Evolutionary conservation across 2,329 filamentous ascomycete species (phyloP).

Genomic region (Zopfia rhizophila): DNA sequence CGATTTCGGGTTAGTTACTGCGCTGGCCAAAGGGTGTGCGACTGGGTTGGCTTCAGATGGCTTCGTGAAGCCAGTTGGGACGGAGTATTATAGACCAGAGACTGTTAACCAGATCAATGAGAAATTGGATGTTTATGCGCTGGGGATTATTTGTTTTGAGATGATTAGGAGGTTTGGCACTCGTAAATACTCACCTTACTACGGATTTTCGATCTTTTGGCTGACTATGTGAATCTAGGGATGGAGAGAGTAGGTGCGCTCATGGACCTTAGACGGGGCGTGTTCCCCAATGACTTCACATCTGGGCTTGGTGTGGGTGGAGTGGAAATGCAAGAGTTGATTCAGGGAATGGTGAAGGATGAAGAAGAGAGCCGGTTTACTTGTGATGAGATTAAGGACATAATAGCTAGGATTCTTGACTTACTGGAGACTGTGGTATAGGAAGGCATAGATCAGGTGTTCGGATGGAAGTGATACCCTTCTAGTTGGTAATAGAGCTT

Average conservation of each 20-base stretch:
- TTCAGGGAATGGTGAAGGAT: slow-evolving; percentile 44
- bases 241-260: slow-evolving; percentile 54
- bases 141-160: slow-evolving; percentile 72
- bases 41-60: slow-evolving; percentile 36
- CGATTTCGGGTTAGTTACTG: slow-evolving; percentile 73
- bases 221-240: slow-evolving; percentile 13
- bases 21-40: slow-evolving; percentile 54
- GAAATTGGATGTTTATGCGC: slow-evolving; percentile 69
- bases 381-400: slow-evolving; percentile 43
- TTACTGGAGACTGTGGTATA: no score
- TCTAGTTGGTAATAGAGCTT: no score
- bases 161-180: slow-evolving; percentile 65
- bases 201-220: not conserved
- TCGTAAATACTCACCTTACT: slow-evolving; percentile 29
- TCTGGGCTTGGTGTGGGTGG: slow-evolving; percentile 30
- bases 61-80: slow-evolving; percentile 63
- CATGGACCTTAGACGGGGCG: slow-evolving; percentile 42
- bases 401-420: no score
- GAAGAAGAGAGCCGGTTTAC: slow-evolving; percentile 41
- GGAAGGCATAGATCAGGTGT: no score
- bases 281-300: slow-evolving; percentile 43
- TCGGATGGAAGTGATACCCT: no score
- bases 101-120: slow-evolving; percentile 50
- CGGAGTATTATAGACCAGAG: slow-evolving; percentile 70
- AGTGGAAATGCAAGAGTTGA: slow-evolving; percentile 32